A percentile compares a stretch with the other conserved stretches of the same genome.
Conservation (phyloP, 371 early-diverging fungal species). For the Mycotypha africana region DNA sequence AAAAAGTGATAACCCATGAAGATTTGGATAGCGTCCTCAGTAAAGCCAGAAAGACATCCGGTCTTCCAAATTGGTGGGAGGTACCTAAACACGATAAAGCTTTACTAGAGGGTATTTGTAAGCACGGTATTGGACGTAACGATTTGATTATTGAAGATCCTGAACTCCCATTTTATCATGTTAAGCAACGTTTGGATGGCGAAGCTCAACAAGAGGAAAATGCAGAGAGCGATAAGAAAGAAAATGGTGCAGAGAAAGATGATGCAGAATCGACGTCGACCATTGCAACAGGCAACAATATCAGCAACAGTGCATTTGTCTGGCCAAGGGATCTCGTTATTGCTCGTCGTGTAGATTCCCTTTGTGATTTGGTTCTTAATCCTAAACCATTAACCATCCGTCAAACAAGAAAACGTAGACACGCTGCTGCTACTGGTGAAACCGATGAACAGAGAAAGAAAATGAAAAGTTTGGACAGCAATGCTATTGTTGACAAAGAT, state of each 20-base stretch:
- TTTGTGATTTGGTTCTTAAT: constrained; percentile 52
- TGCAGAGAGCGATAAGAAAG: constrained; percentile 12
- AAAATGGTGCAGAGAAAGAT: no score
- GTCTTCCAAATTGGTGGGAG: constrained; percentile 66
- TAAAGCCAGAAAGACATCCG: constrained; percentile 41
- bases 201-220: constrained; percentile 14
- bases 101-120: constrained; percentile 63
- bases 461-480: not conserved
- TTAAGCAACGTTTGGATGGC: constrained; percentile 23
- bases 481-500: constrained; percentile 4
- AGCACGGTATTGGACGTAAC: constrained; percentile 65
- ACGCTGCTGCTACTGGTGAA: constrained; percentile 1
- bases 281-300: no score
- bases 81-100: constrained; percentile 62
- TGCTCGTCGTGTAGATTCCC: constrained; percentile 52
- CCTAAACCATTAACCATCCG: constrained; percentile 46
- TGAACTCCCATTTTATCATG: constrained; percentile 51
- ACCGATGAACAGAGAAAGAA: constrained; percentile 1
- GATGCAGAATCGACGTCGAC: no score
- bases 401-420: constrained; percentile 28
- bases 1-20: constrained; percentile 55
- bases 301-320: constrained; percentile 36
- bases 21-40: constrained; percentile 36
- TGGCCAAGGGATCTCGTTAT: constrained; percentile 63
- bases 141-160: constrained; percentile 68